Base-by-base conservation (phyloP, 495 filamentous ascomycete genomes). In the Schizothecium vesticola region DNA sequence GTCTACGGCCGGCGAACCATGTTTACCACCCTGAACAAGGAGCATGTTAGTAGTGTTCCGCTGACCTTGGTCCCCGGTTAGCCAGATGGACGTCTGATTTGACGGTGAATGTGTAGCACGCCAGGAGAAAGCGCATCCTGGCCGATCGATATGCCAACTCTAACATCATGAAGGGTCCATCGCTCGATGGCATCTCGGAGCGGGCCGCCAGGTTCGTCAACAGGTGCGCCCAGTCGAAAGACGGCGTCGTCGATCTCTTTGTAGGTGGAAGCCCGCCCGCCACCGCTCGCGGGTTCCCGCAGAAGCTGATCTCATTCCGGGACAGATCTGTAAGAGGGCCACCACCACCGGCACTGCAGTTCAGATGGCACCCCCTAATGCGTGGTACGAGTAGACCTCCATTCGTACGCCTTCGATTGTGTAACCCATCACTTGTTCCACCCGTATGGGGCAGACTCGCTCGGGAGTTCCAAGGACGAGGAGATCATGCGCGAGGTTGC, bases 131-230 rank as follows among this genome's bases (percentile, higher is more conserved):
- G 67, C 80, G 88, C 4, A 74, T 87, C 24, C 79, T 90, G 55
- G 88, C 87, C 0, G 86, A 89, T 69, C 82, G 86, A 63, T 91
- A 91, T 72, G 86, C 88, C 25, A 90, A 89, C 76, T 85, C 84
- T 36, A 91, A 89, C 74, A 78, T 91, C 61, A 77, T 89, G 69
- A 83, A 83, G 23, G 70, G 80, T 1, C 74, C 80, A 9, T 82
- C 86, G 0, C 72, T 90, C 22, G 75, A 78, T 13, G 86, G 83
- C 4, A 87, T 90, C 36, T 73, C 77, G 25, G 82, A 88, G 66
- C 76, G 86, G 9, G 86, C 87, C 0, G 75, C 64, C 56, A 78
- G 77, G 22, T 88, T 90, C 66, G 74, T 87, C 1, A 74, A 78
- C 21, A 81, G 79, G 67, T 89, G 87, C 61, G 66, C 69, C 24